Percentiles rank a stretch among this genome's conserved stretches.
Evolutionary conservation across 345 rosid species (phyloP).

Genomic region (Heritiera fomes): DNA sequence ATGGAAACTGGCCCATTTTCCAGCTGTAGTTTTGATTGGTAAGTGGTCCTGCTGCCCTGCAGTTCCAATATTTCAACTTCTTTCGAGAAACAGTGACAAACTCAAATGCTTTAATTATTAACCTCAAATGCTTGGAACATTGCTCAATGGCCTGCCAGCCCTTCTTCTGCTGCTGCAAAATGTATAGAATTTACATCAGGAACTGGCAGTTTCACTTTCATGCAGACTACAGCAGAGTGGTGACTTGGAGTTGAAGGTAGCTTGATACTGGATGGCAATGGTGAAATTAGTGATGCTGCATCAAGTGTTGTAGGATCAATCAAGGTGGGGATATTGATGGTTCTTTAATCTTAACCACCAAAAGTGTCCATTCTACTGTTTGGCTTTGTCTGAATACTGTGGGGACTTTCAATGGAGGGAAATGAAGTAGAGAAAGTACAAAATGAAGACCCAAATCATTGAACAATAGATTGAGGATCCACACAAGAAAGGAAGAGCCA

Average conservation of each 20-base stretch:
- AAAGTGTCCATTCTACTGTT: neutral
- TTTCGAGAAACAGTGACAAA: neutral
- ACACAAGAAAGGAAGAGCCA: constrained; percentile 4
- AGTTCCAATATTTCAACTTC: constrained; percentile 13
- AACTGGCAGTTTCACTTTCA: no score
- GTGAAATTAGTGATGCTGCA: neutral
- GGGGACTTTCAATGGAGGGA: neutral
- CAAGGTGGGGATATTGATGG: constrained; percentile 12
- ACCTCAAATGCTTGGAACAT: neutral
- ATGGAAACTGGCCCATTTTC: constrained; percentile 13
- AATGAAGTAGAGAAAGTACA: neutral
- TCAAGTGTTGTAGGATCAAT: neutral
- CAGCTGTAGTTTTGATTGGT: constrained; percentile 13
- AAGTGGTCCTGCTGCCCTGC: constrained; percentile 16
- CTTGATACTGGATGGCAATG: neutral
- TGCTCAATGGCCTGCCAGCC: neutral
- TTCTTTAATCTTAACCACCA: neutral
- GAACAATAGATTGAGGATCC: neutral
- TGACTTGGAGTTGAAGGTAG: no score
- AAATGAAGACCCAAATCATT: constrained; percentile 1
- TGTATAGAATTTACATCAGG: no score
- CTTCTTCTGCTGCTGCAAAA: neutral
- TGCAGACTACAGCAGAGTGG: neutral
- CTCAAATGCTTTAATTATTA: neutral
- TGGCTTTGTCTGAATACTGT: neutral